phyloP scores from a whole-genome alignment of 306 rosid genomes.

The Quercus variabilis region DNA sequence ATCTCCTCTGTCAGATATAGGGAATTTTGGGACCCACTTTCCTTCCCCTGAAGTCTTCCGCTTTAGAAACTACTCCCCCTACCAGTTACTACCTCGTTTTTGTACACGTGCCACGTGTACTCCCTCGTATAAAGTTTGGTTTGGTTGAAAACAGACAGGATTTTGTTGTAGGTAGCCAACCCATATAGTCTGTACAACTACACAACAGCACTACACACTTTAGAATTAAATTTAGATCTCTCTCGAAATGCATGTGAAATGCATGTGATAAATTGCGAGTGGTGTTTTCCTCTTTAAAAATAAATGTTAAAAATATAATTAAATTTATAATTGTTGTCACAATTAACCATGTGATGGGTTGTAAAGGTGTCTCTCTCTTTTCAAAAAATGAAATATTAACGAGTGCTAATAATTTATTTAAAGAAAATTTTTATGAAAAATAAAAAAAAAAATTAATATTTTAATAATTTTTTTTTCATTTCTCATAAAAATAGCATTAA shows the following conservation, averaged over 20 bases:
- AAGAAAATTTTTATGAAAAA: too few species aligned
- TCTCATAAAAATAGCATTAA: too few species aligned
- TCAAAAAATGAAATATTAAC: too few species aligned
- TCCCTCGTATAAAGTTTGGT: not conserved
- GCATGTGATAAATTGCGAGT: fast-evolving
- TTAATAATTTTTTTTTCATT: too few species aligned
- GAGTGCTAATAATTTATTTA: too few species aligned
- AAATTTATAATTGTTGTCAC: fast-evolving
- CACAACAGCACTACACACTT: too few species aligned
- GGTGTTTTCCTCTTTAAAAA: too few species aligned
- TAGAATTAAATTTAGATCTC: too few species aligned
- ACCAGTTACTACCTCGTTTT: not conserved
- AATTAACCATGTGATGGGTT: fast-evolving
- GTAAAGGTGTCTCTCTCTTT: fast-evolving
- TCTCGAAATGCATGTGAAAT: too few species aligned
- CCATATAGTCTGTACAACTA: not conserved
- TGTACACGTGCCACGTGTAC: not conserved
- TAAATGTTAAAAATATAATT: too few species aligned
- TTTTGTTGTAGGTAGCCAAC: slow-evolving; percentile 1
- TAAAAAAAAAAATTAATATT: too few species aligned
- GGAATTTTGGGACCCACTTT: not conserved
- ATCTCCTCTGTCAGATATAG: not conserved
- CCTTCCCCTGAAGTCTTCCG: not conserved
- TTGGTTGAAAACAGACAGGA: not conserved
- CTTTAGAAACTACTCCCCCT: not conserved